Evolutionary conservation across 2,329 filamentous ascomycete genomes (phyloP).

Genomic region (Cladosporium austrohemisphaericum): DNA sequence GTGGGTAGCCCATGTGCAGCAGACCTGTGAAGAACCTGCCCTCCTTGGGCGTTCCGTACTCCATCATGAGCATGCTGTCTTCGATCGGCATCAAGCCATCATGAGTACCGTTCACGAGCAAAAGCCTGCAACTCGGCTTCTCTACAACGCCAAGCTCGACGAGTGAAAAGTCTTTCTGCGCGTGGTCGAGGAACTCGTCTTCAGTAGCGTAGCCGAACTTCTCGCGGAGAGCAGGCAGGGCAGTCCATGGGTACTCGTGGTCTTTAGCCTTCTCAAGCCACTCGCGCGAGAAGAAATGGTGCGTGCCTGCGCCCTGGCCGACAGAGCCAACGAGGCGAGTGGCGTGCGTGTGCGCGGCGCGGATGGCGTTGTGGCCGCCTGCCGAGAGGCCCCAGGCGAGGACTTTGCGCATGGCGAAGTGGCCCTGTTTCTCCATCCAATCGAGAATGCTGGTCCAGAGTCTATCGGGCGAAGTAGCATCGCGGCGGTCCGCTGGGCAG

Average conservation of each 20-base stretch:
- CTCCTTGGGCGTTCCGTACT: constrained; percentile 64
- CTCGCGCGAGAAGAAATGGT: constrained; percentile 57
- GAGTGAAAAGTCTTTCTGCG: constrained; percentile 60
- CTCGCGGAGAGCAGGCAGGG: constrained; percentile 46
- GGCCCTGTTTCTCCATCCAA: constrained; percentile 52
- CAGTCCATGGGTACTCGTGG: constrained; percentile 54
- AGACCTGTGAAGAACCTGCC: constrained; percentile 59
- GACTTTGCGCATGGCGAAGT: constrained; percentile 56
- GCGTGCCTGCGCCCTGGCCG: constrained; percentile 61
- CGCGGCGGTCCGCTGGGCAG: constrained; percentile 60
- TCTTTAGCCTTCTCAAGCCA: constrained; percentile 62
- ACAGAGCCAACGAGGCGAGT: constrained; percentile 52
- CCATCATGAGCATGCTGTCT: constrained; percentile 61
- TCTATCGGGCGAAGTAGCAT: constrained; percentile 58
- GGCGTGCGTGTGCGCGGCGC: constrained; percentile 65
- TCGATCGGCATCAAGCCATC: constrained; percentile 67
- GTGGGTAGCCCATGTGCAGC: constrained; percentile 66
- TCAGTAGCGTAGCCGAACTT: constrained; percentile 60
- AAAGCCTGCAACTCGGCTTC: constrained; percentile 52
- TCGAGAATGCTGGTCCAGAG: constrained; percentile 60
- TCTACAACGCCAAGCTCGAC: constrained; percentile 57
- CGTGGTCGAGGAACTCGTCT: constrained; percentile 53
- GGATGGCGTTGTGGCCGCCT: constrained; percentile 63
- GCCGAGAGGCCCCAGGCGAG: constrained; percentile 48
- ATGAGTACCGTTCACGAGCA: constrained; percentile 59